These are phyloP conservation scores for Acanthamoeba royreba DNA, from an alignment of 208 protist genomes.

Conservation along the genomic window DNA sequence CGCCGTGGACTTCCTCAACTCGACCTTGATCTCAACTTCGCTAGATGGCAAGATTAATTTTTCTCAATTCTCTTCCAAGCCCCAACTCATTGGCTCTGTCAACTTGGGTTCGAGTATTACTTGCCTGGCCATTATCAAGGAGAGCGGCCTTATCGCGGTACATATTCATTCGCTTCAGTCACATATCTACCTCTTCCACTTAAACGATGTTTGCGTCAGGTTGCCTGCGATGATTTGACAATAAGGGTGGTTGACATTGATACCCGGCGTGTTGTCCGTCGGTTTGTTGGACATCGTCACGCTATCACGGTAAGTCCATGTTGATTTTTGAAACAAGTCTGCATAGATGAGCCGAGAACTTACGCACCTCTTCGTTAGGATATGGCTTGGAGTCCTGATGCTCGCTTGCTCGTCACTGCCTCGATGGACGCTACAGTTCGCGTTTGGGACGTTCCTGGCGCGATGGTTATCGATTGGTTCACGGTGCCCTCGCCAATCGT, in stretches of 20 bases:
- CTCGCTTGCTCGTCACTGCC: conserved; percentile 57
- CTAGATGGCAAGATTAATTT: conserved; percentile 43
- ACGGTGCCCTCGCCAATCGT: conserved; percentile 4
- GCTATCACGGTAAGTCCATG: conserved; percentile 42
- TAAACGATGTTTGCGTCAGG: conserved; percentile 1
- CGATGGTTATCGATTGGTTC: conserved; percentile 68
- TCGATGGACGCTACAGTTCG: conserved; percentile 50
- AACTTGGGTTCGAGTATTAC: background rate
- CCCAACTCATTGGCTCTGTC: background rate
- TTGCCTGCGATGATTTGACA: conserved; percentile 15
- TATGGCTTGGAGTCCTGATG: conserved; percentile 61
- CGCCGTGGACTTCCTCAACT: conserved; percentile 51
- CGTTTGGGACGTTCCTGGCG: conserved; percentile 67
- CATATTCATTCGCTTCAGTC: background rate
- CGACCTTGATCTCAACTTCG: background rate
- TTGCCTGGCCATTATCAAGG: background rate
- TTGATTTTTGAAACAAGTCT: background rate
- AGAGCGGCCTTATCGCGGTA: background rate
- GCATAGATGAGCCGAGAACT: background rate
- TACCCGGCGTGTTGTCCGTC: conserved; percentile 41
- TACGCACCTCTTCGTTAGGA: background rate
- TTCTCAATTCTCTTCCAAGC: background rate
- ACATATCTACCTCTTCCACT: background rate
- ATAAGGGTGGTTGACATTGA: conserved; percentile 61
- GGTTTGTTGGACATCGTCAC: conserved; percentile 46